A percentile compares a stretch with the other conserved stretches of the same genome.
These are phyloP conservation scores for Debaryomycetaceae sp. DNA, from an alignment of 1,139 yeast genomes.

Conservation along the genomic window DNA sequence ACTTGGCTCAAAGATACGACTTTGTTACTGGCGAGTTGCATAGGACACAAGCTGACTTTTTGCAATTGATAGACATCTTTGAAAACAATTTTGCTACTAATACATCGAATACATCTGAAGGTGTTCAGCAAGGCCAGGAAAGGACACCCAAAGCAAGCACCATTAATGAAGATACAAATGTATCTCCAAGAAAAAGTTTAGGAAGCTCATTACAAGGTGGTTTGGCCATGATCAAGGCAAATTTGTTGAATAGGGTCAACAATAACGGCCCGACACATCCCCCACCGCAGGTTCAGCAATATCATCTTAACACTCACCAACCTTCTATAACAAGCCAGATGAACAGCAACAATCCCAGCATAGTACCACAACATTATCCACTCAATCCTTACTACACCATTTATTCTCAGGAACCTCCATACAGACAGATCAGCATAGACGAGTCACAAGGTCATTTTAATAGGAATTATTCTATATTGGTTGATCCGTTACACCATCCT, in stretches of 20 bases:
- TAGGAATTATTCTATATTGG: constrained; percentile 26
- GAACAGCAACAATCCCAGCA: constrained; percentile 18
- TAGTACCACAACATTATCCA: constrained; percentile 36
- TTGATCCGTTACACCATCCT: constrained; percentile 33
- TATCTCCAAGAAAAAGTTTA: not conserved
- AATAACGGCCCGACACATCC: not conserved
- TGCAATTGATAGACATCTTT: constrained; percentile 45
- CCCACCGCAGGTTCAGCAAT: constrained; percentile 2
- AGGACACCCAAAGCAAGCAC: not conserved
- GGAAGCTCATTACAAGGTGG: constrained; percentile 2
- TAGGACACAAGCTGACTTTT: constrained; percentile 47
- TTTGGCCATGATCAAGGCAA: constrained; percentile 4
- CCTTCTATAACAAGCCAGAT: constrained; percentile 7
- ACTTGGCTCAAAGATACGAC: constrained; percentile 42
- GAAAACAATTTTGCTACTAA: constrained; percentile 20
- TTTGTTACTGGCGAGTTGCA: constrained; percentile 43
- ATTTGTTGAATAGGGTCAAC: constrained; percentile 4
- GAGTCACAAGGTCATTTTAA: constrained; percentile 1
- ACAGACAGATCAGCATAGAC: constrained; percentile 1
- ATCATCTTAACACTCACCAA: constrained; percentile 1
- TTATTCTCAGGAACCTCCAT: constrained; percentile 7
- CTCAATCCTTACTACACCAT: constrained; percentile 33
- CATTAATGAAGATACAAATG: not conserved
- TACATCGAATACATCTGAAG: not conserved
- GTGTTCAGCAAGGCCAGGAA: not conserved